phyloP scores from a whole-genome alignment of 2,329 filamentous ascomycete genomes.

The Aureobasidium sp. region DNA sequence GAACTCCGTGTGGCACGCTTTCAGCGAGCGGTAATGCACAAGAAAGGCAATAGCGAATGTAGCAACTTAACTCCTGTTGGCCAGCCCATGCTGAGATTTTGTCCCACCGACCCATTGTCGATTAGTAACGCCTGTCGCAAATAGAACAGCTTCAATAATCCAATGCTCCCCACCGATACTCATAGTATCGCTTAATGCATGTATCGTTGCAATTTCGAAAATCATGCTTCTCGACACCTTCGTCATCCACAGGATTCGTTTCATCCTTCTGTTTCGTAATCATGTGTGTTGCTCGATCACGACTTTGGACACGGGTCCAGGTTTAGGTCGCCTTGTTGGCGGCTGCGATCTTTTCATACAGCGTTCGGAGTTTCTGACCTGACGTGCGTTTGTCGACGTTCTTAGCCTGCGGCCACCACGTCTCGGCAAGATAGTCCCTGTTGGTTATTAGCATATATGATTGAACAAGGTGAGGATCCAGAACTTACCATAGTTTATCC shows the following conservation, averaged over 20 bases:
- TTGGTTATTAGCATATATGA: constrained; percentile 7
- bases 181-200: neutral
- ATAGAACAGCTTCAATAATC: constrained; percentile 7
- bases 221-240: constrained; percentile 1
- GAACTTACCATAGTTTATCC: constrained; percentile 23
- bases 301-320: no score
- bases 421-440: constrained; percentile 23
- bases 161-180: constrained; percentile 7
- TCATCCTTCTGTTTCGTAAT: neutral
- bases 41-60: constrained; percentile 4
- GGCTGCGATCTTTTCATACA: constrained; percentile 27
- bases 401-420: constrained; percentile 29
- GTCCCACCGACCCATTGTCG: neutral
- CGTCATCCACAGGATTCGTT: neutral
- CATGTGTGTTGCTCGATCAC: neutral
- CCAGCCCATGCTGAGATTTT: constrained; percentile 7
- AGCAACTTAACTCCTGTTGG: constrained; percentile 10
- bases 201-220: neutral
- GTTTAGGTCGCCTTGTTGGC: neutral
- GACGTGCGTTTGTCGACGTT: constrained; percentile 22
- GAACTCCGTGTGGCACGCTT: constrained; percentile 2
- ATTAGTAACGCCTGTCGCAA: constrained; percentile 8
- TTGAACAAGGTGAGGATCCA: no score
- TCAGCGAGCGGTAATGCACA: constrained; percentile 7
- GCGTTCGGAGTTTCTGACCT: constrained; percentile 26